Conservation (phyloP, 306 rosid genomes). For the Glycine latifolia region DNA sequence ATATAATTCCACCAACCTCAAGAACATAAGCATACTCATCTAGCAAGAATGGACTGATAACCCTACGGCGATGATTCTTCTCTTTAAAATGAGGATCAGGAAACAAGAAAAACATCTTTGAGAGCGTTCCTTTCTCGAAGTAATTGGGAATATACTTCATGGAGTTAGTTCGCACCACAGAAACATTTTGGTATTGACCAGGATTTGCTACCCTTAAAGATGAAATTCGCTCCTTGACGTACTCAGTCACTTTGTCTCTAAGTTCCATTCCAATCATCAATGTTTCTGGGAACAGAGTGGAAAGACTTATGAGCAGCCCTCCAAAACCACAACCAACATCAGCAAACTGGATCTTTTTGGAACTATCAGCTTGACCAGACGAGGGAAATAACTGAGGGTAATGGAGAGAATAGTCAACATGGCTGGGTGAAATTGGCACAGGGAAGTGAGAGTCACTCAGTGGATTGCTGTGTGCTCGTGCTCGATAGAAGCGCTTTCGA, state of each 20-base stretch:
- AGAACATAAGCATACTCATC: conserved; percentile 91
- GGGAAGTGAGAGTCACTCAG: conserved; percentile 97
- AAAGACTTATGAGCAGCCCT: conserved; percentile 86
- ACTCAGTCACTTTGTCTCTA: conserved; percentile 89
- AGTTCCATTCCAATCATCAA: conserved; percentile 99
- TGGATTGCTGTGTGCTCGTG: conserved; percentile 98
- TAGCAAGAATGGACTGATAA: conserved; percentile 82
- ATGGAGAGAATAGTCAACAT: conserved; percentile 80
- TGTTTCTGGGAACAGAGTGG: conserved; percentile 84
- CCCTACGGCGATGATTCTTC: conserved; percentile 96
- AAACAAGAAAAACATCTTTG: conserved; percentile 93
- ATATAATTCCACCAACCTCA: conserved; percentile 82
- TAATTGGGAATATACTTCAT: conserved; percentile 96
- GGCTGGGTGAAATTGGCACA: conserved; percentile 75
- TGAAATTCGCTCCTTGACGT: conserved; percentile 86
- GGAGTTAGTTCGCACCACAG: conserved; percentile 92
- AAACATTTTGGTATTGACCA: conserved; percentile 84
- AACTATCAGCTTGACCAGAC: conserved; percentile 51
- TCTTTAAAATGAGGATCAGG: conserved; percentile 99
- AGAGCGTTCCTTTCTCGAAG: conserved; percentile 86
- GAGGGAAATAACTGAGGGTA: conserved; percentile 70
- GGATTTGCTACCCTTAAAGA: conserved; percentile 76
- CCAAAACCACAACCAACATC: conserved; percentile 99
- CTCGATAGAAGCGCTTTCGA: conserved; percentile 96
- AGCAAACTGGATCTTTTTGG: conserved; percentile 80